Evolutionary conservation across 2,329 filamentous ascomycete genomes (phyloP), one percentile per base, ranked within the genome.

Genomic region (Beauveria brongniartii): DNA sequence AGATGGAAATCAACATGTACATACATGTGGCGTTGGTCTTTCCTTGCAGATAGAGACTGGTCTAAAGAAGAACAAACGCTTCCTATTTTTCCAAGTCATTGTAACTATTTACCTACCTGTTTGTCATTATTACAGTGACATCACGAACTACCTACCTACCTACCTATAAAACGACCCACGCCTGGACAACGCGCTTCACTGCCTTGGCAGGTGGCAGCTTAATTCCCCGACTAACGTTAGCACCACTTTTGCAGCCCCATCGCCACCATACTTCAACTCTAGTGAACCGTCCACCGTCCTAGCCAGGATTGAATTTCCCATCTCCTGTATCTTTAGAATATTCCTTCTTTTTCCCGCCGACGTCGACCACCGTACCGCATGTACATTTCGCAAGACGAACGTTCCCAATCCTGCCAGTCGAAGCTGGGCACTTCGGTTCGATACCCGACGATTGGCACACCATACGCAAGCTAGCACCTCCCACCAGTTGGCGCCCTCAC

Each of bases 361-460:
- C 40, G 9, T 28, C 24, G 14, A 44, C 18, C 53, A 16, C 10
- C 30, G 20, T 20, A 44, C 20, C 28, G 54, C 43, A 56, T 56
- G 54, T 40, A 30, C 16, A 34, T 26, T 18, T 40, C n/a, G 28
- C 34, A 3, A 34, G 12, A 16, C 28, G 2, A 26, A 54, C 52
- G 37, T n/a, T 55, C 14, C 24, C 9, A 30, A n/a, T 30, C 40
- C 20, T 20, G 18, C 44, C 53, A 28, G 40, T 56, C 54, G 43
- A 40, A 40, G 54, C 28, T 56, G 54, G 54, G 54, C 54, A 47
- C 54, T 56, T 56, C 43, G 54, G 40, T 56, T 47, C 34, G 54
- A 56, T 56, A 56, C 41, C 54, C 18, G 44, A 56, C 41, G 6
- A 24, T 48, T 20, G 43, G 16, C 22, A 34, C 40, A 51, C 18